A percentile compares a stretch with the other conserved stretches of the same genome.
These are phyloP conservation scores for Penicillium hordei DNA, from an alignment of 2,329 filamentous ascomycete species.

Conservation along the genomic window DNA sequence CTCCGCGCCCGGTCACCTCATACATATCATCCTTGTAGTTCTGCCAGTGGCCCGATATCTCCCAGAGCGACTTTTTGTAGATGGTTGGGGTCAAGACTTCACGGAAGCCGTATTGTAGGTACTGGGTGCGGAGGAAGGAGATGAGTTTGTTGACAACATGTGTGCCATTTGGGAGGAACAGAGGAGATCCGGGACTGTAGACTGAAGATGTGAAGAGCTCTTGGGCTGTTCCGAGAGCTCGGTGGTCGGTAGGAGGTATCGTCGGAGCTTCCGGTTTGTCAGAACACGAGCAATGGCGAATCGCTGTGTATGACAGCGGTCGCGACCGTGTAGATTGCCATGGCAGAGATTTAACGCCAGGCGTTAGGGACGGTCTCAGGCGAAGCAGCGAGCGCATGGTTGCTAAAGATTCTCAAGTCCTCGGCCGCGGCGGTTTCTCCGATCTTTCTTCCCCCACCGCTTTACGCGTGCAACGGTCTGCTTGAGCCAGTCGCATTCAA, in stretches of 20 bases:
- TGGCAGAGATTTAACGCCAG: neutral
- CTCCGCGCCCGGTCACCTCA: slow-evolving; percentile 62
- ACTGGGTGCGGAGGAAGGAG: slow-evolving; percentile 78
- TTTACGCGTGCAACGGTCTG: slow-evolving; percentile 13
- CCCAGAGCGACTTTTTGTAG: slow-evolving; percentile 86
- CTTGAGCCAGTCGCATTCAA: slow-evolving; percentile 1
- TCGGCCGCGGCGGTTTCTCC: slow-evolving; percentile 13
- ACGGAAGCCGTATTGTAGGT: slow-evolving; percentile 79
- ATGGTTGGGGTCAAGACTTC: slow-evolving; percentile 89
- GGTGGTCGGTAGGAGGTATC: slow-evolving; percentile 50
- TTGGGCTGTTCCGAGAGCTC: slow-evolving; percentile 55
- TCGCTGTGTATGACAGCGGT: slow-evolving; percentile 20
- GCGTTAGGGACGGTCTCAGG: slow-evolving; percentile 17
- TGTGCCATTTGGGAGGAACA: slow-evolving; percentile 79
- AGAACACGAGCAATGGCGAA: slow-evolving; percentile 25
- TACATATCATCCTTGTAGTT: slow-evolving; percentile 95
- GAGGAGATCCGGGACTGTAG: slow-evolving; percentile 81
- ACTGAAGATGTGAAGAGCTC: slow-evolving; percentile 75
- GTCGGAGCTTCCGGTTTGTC: slow-evolving; percentile 26
- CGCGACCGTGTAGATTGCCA: slow-evolving; percentile 8
- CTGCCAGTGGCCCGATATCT: slow-evolving; percentile 80
- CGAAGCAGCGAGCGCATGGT: slow-evolving; percentile 27
- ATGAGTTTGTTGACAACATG: slow-evolving; percentile 81
- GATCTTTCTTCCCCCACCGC: slow-evolving; percentile 25
- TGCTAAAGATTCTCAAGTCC: slow-evolving; percentile 12